phyloP scores from a whole-genome alignment of 306 rosid species.

The Oxytropis ochrocephala region DNA sequence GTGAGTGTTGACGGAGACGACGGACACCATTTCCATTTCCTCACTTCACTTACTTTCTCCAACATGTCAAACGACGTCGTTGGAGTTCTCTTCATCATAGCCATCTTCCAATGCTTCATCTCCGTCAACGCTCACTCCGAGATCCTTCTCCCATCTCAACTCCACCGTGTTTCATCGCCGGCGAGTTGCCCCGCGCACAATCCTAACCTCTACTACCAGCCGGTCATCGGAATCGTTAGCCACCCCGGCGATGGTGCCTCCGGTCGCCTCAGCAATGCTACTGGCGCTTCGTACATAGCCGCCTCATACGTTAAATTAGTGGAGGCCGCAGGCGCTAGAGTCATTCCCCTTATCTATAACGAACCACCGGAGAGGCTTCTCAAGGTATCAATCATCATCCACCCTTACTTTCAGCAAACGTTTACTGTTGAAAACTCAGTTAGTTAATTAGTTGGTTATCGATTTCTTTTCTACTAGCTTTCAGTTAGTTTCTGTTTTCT shows the following conservation, averaged over 20 bases:
- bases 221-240: slow-evolving; percentile 72
- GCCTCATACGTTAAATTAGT: slow-evolving; percentile 80
- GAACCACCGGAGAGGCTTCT: slow-evolving; percentile 52
- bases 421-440: not conserved
- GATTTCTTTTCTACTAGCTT: not conserved
- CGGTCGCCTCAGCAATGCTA: slow-evolving; percentile 53
- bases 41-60: not conserved
- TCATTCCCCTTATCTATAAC: slow-evolving; percentile 65
- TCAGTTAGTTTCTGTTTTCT: not conserved
- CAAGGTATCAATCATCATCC: slow-evolving; percentile 30
- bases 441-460: not conserved
- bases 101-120: slow-evolving; percentile 18
- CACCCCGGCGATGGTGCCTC: slow-evolving; percentile 90
- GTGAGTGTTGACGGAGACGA: not conserved
- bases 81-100: slow-evolving; percentile 16
- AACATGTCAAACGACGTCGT: slow-evolving; percentile 20
- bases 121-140: slow-evolving; percentile 16
- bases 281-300: slow-evolving; percentile 59
- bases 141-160: slow-evolving; percentile 49
- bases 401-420: not conserved
- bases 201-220: slow-evolving; percentile 45
- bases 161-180: not conserved
- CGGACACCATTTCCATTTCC: not conserved
- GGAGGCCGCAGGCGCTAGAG: slow-evolving; percentile 84
- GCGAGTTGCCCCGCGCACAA: slow-evolving; percentile 33